Evolutionary conservation across 2,329 filamentous ascomycete species (phyloP).

Genomic region (Colletotrichum eremochloae): DNA sequence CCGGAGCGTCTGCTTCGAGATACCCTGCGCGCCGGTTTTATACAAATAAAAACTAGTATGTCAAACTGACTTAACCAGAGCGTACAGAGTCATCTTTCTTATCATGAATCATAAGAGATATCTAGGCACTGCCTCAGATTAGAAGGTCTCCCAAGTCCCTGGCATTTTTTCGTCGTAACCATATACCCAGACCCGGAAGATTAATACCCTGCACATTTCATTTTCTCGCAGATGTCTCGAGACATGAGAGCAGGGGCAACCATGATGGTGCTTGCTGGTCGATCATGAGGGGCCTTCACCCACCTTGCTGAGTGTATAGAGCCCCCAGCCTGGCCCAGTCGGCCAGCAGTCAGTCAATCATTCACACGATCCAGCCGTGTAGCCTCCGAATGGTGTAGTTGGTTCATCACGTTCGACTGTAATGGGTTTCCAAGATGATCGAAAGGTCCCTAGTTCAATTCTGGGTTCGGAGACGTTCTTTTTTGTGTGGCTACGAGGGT

Average conservation of each 20-base stretch:
- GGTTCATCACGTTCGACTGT: slow-evolving; percentile 33
- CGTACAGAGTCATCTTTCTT: background rate
- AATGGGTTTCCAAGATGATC: slow-evolving; percentile 25
- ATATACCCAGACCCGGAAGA: background rate
- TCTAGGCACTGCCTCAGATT: background rate
- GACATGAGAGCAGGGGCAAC: background rate
- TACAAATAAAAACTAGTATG: background rate
- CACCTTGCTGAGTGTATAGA: background rate
- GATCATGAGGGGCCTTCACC: too few species aligned
- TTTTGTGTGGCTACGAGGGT: background rate
- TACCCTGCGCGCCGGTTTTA: too few species aligned
- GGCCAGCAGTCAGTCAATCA: slow-evolving; percentile 6
- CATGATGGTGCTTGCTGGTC: background rate
- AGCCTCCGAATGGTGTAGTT: slow-evolving; percentile 20
- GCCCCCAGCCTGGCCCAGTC: background rate
- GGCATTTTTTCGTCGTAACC: too few species aligned
- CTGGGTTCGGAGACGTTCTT: slow-evolving; percentile 9
- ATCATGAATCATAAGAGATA: too few species aligned
- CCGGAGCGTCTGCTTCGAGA: background rate
- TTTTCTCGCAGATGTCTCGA: background rate
- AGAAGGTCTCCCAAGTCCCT: background rate
- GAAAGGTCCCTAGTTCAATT: slow-evolving; percentile 26
- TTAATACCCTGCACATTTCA: too few species aligned
- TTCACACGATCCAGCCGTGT: background rate
- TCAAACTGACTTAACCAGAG: background rate